A percentile compares a stretch with the other conserved stretches of the same genome.
Conservation (phyloP, 116 monocot genomes). For the Posidonia oceanica region DNA sequence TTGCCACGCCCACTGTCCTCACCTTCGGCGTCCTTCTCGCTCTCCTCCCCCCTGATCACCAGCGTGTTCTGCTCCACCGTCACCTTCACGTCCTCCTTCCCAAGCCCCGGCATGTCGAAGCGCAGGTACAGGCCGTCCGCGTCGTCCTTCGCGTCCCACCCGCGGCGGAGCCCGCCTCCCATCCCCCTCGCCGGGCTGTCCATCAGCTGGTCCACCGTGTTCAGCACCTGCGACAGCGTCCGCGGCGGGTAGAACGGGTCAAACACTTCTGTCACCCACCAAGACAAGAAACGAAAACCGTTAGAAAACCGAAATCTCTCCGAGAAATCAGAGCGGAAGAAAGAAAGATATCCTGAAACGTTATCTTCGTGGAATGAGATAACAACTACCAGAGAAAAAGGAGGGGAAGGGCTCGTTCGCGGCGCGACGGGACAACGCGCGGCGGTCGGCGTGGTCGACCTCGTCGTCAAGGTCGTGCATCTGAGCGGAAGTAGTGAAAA, state of each 20-base stretch:
- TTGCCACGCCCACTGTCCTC: constrained; percentile 5
- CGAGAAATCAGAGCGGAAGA: neutral
- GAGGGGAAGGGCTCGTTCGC: constrained; percentile 7
- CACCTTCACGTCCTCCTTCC: constrained; percentile 68
- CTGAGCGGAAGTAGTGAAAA: neutral
- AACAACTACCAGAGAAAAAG: constrained; percentile 51
- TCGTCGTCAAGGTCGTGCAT: constrained; percentile 17
- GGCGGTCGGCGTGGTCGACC: neutral
- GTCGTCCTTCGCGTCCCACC: constrained; percentile 70
- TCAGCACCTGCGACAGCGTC: constrained; percentile 66
- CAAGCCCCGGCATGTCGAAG: constrained; percentile 88
- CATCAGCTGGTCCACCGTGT: constrained; percentile 52
- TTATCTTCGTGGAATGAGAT: neutral
- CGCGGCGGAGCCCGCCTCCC: constrained; percentile 15
- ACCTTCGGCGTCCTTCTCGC: constrained; percentile 5
- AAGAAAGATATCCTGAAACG: neutral
- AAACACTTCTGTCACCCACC: constrained; percentile 33
- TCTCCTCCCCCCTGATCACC: constrained; percentile 38
- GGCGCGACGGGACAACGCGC: constrained; percentile 13
- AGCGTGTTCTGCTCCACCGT: constrained; percentile 52
- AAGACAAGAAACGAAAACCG: neutral
- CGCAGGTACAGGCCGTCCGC: constrained; percentile 47
- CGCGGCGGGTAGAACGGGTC: constrained; percentile 50
- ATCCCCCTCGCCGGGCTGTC: neutral
- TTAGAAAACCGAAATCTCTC: too few species aligned